phyloP scores from a whole-genome alignment of 768 basidiomycete genomes.

The Trametes cingulata region DNA sequence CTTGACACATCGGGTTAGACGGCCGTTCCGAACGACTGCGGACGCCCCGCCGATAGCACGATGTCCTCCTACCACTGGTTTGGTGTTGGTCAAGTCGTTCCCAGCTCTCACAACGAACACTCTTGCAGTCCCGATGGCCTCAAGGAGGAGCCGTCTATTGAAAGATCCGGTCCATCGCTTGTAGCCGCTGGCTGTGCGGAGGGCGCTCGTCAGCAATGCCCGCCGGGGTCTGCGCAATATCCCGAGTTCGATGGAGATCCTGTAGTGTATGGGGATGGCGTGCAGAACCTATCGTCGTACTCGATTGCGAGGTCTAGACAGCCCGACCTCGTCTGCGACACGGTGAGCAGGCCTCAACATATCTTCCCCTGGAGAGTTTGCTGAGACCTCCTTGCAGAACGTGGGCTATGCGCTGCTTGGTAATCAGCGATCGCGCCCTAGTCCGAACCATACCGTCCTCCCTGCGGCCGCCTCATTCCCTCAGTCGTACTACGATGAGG shows the following conservation, averaged over 20 bases:
- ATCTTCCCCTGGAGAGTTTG: not conserved
- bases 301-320: not conserved
- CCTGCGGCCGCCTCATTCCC: constrained; percentile 1
- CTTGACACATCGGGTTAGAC: not conserved
- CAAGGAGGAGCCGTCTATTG: too few relatives aligned
- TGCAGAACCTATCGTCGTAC: not conserved
- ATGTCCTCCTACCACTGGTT: constrained; percentile 3
- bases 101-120: not conserved
- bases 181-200: not conserved
- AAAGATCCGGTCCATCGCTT: not conserved
- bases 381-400: not conserved
- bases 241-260: not conserved
- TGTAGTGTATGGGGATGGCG: not conserved
- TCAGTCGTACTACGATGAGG: constrained; percentile 5
- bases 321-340: constrained; percentile 3
- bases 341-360: constrained; percentile 1
- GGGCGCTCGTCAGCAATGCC: not conserved
- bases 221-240: not conserved
- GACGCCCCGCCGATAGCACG: not conserved
- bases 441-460: not conserved
- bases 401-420: not conserved
- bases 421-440: not conserved
- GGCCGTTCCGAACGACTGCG: not conserved
- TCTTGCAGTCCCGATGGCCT: too few relatives aligned
- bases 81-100: not conserved